Base-by-base conservation (phyloP, 257 asterid species). In the Petunia secreta region DNA sequence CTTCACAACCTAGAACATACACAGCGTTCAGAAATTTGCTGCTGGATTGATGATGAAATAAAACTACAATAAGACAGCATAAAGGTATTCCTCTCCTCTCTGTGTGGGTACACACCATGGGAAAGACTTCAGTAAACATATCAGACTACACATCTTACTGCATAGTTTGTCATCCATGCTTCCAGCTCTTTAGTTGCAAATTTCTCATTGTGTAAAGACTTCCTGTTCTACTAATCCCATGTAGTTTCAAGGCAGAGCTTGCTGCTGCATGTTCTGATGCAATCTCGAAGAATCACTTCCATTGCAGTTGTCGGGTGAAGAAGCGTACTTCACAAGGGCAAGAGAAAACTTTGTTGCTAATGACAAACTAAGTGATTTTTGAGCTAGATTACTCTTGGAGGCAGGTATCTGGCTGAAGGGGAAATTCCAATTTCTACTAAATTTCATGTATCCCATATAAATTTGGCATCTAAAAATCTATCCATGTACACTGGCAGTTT, bases 1-100 rank as follows among this genome's bases (percentile, higher is more conserved):
- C 94, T 94, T 91, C 36, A 91, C 90, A 62, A 36, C 38, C 54
- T 69, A 79, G 57, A 85, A 92, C 98, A 87, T 90, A 79, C 86
- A 84, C 36, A 89, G 86, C 75, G 86, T 90, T 84, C 90, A 88
- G 92, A 86, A 83, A 73, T 85, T 89, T 53, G 89, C 94, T 80
- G 85, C 91, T 82, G 68, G 77, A 75, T 78, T 89, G 68, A 81
- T 75, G 84, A 74, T 3, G 2, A 75, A 16, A 38, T 63, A 81
- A 39, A 25, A 71, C 63, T 48, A 50, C 48, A 66, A 14, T 79
- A 50, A 63, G 44, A 13, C 74, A 34, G 37, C 57, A 77, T 40
- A 1, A 46, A 46, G 82, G 82, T 64, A 79, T 38, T 79, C 37
- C 50, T 64, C 65, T 79, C 82, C 13, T 71, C n/a, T 71, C 3